Percentiles rank a stretch among this genome's conserved stretches.
These are phyloP conservation scores for Neonectria faginata DNA, from an alignment of 2,329 filamentous ascomycete genomes.

Conservation along the genomic window DNA sequence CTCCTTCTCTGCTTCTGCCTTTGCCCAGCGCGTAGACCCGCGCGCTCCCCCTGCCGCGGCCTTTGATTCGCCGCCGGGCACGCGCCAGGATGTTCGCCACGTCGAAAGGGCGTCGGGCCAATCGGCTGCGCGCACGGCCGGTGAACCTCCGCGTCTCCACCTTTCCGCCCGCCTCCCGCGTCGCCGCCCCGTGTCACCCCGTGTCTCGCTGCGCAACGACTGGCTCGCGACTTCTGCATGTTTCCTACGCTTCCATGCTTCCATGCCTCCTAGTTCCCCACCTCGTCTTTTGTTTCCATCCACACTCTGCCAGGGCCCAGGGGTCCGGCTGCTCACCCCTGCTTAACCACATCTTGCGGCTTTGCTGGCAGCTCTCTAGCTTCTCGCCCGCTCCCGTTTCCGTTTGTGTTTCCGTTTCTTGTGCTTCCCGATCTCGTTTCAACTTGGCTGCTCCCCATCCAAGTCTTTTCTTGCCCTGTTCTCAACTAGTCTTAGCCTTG, in stretches of 20 bases:
- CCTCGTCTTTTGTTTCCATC: slow-evolving; percentile 16
- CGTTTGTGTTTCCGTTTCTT: slow-evolving; percentile 22
- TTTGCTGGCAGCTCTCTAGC: slow-evolving; percentile 9
- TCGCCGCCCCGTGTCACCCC: slow-evolving; percentile 11
- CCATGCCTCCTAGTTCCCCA: neutral
- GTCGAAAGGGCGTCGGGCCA: slow-evolving; percentile 26
- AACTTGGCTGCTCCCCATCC: slow-evolving; percentile 10
- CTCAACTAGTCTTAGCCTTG: slow-evolving; percentile 14
- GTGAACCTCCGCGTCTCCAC: slow-evolving; percentile 27
- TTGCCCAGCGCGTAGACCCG: slow-evolving; percentile 14
- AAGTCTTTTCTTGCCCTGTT: slow-evolving; percentile 10
- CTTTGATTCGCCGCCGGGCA: slow-evolving; percentile 40
- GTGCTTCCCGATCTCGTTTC: slow-evolving; percentile 20
- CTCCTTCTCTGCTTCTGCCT: neutral
- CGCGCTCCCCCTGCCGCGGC: slow-evolving; percentile 1
- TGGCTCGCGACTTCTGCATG: slow-evolving; percentile 27
- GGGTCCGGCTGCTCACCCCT: neutral
- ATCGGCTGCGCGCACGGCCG: slow-evolving; percentile 22
- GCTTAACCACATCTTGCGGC: neutral
- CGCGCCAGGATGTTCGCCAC: slow-evolving; percentile 37
- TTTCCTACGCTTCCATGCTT: slow-evolving; percentile 18
- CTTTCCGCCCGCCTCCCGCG: slow-evolving; percentile 14
- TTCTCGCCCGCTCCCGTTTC: slow-evolving; percentile 18
- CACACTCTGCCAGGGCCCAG: neutral
- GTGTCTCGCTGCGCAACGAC: slow-evolving; percentile 20